Evolutionary conservation across 2,329 filamentous ascomycete species (phyloP), one percentile per base, ranked within the genome.

Genomic region (Fusarium goolgardi): DNA sequence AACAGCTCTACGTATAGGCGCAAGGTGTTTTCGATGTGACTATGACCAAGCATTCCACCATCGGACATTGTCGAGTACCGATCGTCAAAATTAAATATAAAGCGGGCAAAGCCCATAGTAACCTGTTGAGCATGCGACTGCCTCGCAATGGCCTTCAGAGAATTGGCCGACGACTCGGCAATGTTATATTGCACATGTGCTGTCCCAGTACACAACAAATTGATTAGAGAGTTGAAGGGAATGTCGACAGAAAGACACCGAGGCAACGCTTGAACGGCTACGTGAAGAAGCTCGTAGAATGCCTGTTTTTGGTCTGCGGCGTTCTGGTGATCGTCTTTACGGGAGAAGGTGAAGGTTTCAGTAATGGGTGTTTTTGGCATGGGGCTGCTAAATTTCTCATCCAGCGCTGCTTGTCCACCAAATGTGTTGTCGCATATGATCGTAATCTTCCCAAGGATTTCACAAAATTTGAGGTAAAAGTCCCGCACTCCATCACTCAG

Each of bases 41-140:
- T 92, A 34, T 93, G 90, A 0, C 95, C 96, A 25, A 99, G 88
- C 90, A 99, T 96, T 4, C 96, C 96, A 32, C 96, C 96, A 75
- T 99, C 96, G 12, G 94, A 97, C 90, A 98, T 97, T 32, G 96
- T 98, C 1, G 95, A 93, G 78, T 99, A 99, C 25, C 94, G 90
- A 70, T 97, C 94, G 77, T 99, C 96, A 77, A 98, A 99, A 71
- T 96, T 97, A 82, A 99, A 99, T 54, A 99, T 99, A 79, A 98
- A 99, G 27, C 94, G 87, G 37, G 96, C 93, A 79, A 99, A 99
- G 0, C 96, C 95, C 79, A 96, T 97, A 0, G 94, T 97, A 5
- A 99, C 96, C 77, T 96, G 92, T 71, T 99, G 94, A 0, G 96
- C 94, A 79, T 97, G 92, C 10, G 91, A 92, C 75, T 99, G 96